phyloP scores from a whole-genome alignment of 2,329 filamentous ascomycete species.

The Aschersonia sp. region DNA sequence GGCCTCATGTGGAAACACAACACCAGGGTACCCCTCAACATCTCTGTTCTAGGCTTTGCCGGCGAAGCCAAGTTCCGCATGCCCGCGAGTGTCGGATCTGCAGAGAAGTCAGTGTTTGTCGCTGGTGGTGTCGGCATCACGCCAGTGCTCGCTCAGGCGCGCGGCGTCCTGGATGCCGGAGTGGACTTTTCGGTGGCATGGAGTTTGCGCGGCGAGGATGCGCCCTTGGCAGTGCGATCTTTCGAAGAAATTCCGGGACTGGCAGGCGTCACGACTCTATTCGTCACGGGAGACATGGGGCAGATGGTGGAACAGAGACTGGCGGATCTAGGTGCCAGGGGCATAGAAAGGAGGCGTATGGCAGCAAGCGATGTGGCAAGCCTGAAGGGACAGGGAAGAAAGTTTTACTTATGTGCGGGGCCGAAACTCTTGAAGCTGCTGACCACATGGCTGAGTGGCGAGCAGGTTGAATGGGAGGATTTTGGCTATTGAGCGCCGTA shows the following conservation, averaged over 20 bases:
- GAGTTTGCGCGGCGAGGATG: constrained; percentile 48
- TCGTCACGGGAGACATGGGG: constrained; percentile 37
- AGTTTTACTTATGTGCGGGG: constrained; percentile 37
- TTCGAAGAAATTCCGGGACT: constrained; percentile 39
- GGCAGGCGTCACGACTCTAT: constrained; percentile 39
- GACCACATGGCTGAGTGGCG: constrained; percentile 37
- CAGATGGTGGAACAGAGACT: constrained; percentile 20
- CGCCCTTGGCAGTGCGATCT: constrained; percentile 45
- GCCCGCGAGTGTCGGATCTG: constrained; percentile 6
- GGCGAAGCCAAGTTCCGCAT: constrained; percentile 37
- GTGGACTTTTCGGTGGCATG: constrained; percentile 46
- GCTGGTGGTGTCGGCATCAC: constrained; percentile 77
- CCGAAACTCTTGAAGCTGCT: constrained; percentile 24
- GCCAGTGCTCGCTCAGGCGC: constrained; percentile 58
- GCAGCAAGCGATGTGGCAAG: constrained; percentile 24
- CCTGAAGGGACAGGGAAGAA: constrained; percentile 23
- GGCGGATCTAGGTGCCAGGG: constrained; percentile 16
- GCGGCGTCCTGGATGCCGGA: constrained; percentile 23
- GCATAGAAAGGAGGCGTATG: constrained; percentile 23
- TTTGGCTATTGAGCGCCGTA: constrained; percentile 36
- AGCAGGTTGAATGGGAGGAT: constrained; percentile 42
- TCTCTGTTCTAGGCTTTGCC: constrained; percentile 60
- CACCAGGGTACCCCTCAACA: constrained; percentile 36
- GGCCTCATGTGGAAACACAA: constrained; percentile 46
- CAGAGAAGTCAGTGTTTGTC: constrained; percentile 39